Evolutionary conservation across 139 green algal species (phyloP).

Genomic region (Chlorella sp.): DNA sequence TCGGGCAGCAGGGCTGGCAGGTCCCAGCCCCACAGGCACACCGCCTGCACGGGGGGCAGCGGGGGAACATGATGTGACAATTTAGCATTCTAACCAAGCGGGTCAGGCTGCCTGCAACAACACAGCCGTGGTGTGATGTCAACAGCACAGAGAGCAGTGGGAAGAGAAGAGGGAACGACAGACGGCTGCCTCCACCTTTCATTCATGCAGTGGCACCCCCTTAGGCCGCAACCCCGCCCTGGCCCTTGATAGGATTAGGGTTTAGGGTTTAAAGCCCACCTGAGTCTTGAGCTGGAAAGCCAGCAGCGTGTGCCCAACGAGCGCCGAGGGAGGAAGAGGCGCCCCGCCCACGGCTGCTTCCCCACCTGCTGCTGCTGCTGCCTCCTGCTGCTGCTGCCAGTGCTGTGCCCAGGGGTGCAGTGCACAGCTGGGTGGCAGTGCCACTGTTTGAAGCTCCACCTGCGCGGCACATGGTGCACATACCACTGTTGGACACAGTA

Average conservation of each 20-base stretch:
- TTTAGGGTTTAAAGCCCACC: too few species aligned
- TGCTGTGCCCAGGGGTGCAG: neutral
- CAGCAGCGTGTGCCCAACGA: neutral
- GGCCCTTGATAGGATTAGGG: too few species aligned
- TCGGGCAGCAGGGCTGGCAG: slow-evolving; percentile 9
- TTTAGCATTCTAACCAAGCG: neutral
- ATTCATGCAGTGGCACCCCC: too few species aligned
- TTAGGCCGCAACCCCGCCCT: neutral
- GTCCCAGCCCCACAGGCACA: slow-evolving; percentile 26
- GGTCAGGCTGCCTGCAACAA: neutral
- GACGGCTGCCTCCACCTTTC: neutral
- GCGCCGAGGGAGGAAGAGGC: neutral
- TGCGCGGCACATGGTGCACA: neutral
- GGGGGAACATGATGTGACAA: neutral
- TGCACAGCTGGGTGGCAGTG: neutral
- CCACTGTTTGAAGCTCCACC: neutral
- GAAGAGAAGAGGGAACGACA: neutral
- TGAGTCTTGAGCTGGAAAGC: slow-evolving; percentile 33
- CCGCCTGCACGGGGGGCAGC: neutral
- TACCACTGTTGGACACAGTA: neutral
- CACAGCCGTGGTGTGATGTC: neutral
- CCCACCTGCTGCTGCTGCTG: neutral
- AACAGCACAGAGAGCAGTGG: neutral
- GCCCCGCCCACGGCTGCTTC: neutral
- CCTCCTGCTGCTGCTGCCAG: slow-evolving; percentile 4